phyloP scores from a whole-genome alignment of 768 basidiomycete species.

The Cystoderma amianthinum region DNA sequence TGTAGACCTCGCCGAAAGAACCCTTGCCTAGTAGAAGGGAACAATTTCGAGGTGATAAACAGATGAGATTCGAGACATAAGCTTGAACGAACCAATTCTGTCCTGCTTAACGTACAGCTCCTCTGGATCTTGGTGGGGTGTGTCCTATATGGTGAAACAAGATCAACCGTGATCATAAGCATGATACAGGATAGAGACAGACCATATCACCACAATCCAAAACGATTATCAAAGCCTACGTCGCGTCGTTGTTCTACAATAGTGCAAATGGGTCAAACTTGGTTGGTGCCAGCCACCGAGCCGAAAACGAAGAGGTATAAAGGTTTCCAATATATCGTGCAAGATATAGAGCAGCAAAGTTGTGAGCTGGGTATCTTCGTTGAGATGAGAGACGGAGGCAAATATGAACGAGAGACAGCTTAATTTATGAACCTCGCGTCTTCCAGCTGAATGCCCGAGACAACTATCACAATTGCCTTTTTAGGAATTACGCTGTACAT shows the following conservation, averaged over 20 bases:
- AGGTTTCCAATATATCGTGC: neutral
- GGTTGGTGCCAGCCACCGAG: slow-evolving; percentile 1
- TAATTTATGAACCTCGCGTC: slow-evolving; percentile 13
- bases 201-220: neutral
- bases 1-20: slow-evolving; percentile 99
- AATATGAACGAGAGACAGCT: neutral
- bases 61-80: too few relatives aligned
- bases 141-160: slow-evolving; percentile 37
- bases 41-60: too few relatives aligned
- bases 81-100: slow-evolving; percentile 67
- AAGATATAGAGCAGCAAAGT: neutral
- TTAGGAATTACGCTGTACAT: too few relatives aligned
- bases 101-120: slow-evolving; percentile 97
- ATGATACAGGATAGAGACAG: neutral
- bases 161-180: slow-evolving; percentile 12
- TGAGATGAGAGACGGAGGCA: neutral
- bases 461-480: neutral
- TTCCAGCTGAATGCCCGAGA: slow-evolving; percentile 1
- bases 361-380: neutral
- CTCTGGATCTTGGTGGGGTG: slow-evolving; percentile 83
- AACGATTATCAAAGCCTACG: slow-evolving; percentile 3
- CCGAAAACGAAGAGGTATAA: neutral
- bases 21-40: slow-evolving; percentile 80
- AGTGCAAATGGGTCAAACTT: slow-evolving; percentile 4
- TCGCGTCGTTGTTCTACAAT: slow-evolving; percentile 23